Evolutionary conservation across 495 filamentous ascomycete species (phyloP).

Genomic region (Penicillium egyptiacum): DNA sequence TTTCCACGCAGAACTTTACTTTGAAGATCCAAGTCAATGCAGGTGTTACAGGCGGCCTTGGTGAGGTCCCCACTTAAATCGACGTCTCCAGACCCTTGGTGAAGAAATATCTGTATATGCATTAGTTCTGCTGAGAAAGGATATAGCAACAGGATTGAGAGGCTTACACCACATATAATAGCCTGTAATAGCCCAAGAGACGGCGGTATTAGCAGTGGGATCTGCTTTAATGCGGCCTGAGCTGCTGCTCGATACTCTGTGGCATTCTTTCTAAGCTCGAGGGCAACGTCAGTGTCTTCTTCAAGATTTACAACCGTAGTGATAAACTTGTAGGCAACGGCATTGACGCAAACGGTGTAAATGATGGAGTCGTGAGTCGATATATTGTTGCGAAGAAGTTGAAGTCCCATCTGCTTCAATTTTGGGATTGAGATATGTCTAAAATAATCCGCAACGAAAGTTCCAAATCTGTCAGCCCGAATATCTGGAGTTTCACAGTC

Average conservation of each 20-base stretch:
- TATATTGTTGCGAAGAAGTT: conserved; percentile 12
- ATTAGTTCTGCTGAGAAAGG: neutral
- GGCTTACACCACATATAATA: conserved; percentile 5
- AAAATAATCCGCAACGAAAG: conserved; percentile 26
- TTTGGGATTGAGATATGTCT: conserved; percentile 17
- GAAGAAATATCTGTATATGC: conserved; percentile 18
- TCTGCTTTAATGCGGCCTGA: conserved; percentile 19
- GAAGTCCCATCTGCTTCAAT: conserved; percentile 23
- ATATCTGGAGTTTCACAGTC: conserved; percentile 17
- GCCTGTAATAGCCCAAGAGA: conserved; percentile 20
- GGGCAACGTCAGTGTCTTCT: conserved; percentile 11
- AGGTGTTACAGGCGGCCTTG: conserved; percentile 20
- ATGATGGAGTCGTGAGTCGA: conserved; percentile 12
- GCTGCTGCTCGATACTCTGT: conserved; percentile 17
- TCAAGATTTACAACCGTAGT: conserved; percentile 13
- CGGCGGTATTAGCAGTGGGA: conserved; percentile 14
- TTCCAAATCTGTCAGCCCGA: conserved; percentile 18
- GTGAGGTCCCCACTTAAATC: conserved; percentile 18
- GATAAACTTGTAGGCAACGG: conserved; percentile 25
- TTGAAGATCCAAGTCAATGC: conserved; percentile 20
- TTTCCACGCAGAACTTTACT: neutral
- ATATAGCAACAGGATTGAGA: too few relatives aligned
- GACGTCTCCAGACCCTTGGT: conserved; percentile 26
- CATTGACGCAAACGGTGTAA: conserved; percentile 24
- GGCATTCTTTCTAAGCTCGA: conserved; percentile 10